These are phyloP conservation scores for Spathaspora boniae DNA, from an alignment of 805 yeast genomes.

Conservation along the genomic window DNA sequence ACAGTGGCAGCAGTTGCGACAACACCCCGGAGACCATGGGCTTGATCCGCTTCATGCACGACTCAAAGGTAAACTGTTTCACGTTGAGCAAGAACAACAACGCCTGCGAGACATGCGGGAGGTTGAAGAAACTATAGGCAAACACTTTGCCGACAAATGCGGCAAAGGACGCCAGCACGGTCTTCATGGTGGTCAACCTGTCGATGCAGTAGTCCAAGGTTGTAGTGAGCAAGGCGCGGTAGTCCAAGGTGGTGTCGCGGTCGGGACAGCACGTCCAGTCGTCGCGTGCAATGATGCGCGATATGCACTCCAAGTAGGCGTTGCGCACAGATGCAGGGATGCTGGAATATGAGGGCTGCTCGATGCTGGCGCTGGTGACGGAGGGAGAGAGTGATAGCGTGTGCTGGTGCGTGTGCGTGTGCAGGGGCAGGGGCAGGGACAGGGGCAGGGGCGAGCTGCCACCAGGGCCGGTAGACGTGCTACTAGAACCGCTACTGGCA, in stretches of 20 bases:
- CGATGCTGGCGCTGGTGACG: background rate
- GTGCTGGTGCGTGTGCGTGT: background rate
- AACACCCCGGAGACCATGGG: too few relatives aligned
- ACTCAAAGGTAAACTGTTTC: slow-evolving; percentile 44
- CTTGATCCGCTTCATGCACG: slow-evolving; percentile 7
- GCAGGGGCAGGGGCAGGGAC: background rate
- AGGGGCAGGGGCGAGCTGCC: background rate
- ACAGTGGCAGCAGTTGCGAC: too few relatives aligned
- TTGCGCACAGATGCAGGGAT: slow-evolving; percentile 40
- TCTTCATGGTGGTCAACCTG: slow-evolving; percentile 45
- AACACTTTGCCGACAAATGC: slow-evolving; percentile 71
- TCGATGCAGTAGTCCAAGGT: slow-evolving; percentile 53
- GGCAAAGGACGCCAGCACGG: slow-evolving; percentile 50
- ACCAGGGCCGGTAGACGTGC: background rate
- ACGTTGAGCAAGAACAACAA: slow-evolving; percentile 55
- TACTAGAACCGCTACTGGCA: too few relatives aligned
- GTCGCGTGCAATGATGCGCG: slow-evolving; percentile 43
- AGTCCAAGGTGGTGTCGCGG: slow-evolving; percentile 24
- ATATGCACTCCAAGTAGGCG: slow-evolving; percentile 53
- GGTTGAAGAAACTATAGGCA: slow-evolving; percentile 56
- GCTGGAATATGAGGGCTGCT: slow-evolving; percentile 7
- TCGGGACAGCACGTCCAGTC: slow-evolving; percentile 46
- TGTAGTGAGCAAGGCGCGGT: slow-evolving; percentile 36
- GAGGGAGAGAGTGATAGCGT: background rate
- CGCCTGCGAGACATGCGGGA: slow-evolving; percentile 53